Conservation (phyloP, 148 eudicot genomes). For the Suaeda aralocaspica region DNA sequence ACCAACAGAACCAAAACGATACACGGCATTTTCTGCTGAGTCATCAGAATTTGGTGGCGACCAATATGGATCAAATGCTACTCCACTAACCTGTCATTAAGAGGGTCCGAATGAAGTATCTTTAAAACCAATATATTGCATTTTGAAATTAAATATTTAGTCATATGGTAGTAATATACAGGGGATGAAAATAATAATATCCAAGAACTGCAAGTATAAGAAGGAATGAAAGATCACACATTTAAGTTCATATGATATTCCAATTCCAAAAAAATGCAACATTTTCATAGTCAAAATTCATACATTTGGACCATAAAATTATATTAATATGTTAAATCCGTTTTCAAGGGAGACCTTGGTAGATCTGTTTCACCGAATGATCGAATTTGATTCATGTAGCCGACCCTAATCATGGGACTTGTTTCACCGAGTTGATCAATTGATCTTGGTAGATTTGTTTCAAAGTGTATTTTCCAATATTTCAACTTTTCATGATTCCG, state of each 20-base stretch:
- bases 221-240: background rate
- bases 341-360: no score
- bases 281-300: background rate
- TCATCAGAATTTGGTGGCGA: conserved; percentile 68
- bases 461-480: no score
- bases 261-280: background rate
- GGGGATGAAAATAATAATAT: background rate
- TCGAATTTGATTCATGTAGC: no score
- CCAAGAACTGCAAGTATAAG: background rate
- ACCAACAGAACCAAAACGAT: conserved; percentile 90
- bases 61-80: conserved; percentile 85
- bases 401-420: no score
- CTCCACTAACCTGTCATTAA: conserved; percentile 79
- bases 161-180: conserved; percentile 6
- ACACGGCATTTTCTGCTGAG: conserved; percentile 53
- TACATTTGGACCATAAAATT: background rate
- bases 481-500: no score
- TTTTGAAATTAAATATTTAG: background rate
- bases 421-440: no score
- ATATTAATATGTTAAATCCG: no score
- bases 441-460: no score
- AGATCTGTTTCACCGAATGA: no score
- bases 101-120: conserved; percentile 9
- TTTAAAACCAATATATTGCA: background rate
- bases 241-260: background rate